A percentile compares a stretch with the other conserved stretches of the same genome.
These are phyloP conservation scores for Chaetomidium leptoderma DNA, from an alignment of 495 filamentous ascomycete species.

Conservation along the genomic window DNA sequence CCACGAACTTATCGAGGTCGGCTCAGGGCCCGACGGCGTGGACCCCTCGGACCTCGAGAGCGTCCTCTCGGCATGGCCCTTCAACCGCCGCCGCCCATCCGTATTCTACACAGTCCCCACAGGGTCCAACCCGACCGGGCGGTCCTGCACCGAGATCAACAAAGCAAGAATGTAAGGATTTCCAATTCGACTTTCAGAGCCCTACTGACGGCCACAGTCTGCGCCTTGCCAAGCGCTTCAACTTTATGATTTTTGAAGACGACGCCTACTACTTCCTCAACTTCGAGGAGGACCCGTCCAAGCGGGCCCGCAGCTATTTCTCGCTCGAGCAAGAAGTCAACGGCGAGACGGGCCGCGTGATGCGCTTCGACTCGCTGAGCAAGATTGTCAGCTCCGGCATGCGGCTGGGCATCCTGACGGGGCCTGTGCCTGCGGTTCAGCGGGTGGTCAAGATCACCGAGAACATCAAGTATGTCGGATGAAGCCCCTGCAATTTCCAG, in stretches of 20 bases:
- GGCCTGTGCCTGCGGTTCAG: slow-evolving; percentile 1
- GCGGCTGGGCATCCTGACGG: slow-evolving; percentile 12
- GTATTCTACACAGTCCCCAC: slow-evolving; percentile 17
- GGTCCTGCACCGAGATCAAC: slow-evolving; percentile 9
- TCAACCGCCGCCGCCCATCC: background rate
- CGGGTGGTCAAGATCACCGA: slow-evolving; percentile 16
- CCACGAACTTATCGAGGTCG: background rate
- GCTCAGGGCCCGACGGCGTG: background rate
- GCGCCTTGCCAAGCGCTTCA: slow-evolving; percentile 11
- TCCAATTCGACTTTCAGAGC: too few species aligned
- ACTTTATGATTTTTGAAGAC: slow-evolving; percentile 11
- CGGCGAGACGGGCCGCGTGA: slow-evolving; percentile 15
- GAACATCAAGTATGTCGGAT: slow-evolving; percentile 11
- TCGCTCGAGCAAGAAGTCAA: slow-evolving; percentile 12
- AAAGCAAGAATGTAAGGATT: slow-evolving; percentile 5
- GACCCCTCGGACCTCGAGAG: background rate
- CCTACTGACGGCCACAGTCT: background rate
- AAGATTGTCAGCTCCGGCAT: slow-evolving; percentile 18
- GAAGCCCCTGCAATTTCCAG: background rate
- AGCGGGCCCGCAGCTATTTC: slow-evolving; percentile 15
- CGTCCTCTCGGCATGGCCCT: background rate
- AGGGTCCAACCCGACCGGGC: slow-evolving; percentile 11
- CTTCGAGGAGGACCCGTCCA: slow-evolving; percentile 16
- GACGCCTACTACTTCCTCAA: slow-evolving; percentile 14
- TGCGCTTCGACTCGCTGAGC: slow-evolving; percentile 17